Conservation (phyloP, 176 grass and related monocot species). For the Phragmites australis region DNA sequence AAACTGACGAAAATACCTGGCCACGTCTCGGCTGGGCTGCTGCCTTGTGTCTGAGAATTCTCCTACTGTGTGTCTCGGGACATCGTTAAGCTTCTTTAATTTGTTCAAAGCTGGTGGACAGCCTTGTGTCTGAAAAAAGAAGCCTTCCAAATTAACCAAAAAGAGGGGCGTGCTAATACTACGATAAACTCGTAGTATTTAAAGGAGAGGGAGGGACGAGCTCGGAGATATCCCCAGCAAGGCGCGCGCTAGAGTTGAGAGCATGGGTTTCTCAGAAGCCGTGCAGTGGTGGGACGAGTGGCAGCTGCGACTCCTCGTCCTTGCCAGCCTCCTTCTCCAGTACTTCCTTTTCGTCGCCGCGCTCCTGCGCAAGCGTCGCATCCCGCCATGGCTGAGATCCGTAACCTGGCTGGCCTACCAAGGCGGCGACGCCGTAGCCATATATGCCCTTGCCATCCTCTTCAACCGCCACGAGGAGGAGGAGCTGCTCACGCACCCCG, state of each 20-base stretch:
- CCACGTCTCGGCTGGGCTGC: too few species aligned
- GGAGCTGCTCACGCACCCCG: not conserved
- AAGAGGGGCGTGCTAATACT: not conserved
- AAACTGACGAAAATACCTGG: too few species aligned
- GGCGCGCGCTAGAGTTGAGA: not conserved
- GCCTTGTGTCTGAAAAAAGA: not conserved
- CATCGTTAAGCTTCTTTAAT: not conserved
- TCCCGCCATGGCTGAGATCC: not conserved
- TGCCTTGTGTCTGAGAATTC: not conserved
- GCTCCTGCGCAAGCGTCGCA: not conserved
- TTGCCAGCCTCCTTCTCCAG: slow-evolving; percentile 18
- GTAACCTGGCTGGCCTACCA: not conserved
- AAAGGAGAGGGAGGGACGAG: not conserved
- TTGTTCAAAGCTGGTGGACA: not conserved
- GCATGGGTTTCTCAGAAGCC: not conserved
- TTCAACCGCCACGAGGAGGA: not conserved
- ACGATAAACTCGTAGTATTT: not conserved
- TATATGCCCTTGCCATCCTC: slow-evolving; percentile 30
- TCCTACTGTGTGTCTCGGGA: not conserved
- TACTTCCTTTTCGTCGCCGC: slow-evolving; percentile 9
- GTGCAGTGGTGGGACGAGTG: not conserved
- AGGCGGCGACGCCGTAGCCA: not conserved
- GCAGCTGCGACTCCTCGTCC: slow-evolving; percentile 11
- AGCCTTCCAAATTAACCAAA: not conserved
- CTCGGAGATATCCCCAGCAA: not conserved